Conservation (phyloP, 1,284 basidiomycete species). For the Moesziomyces globuligerus region DNA sequence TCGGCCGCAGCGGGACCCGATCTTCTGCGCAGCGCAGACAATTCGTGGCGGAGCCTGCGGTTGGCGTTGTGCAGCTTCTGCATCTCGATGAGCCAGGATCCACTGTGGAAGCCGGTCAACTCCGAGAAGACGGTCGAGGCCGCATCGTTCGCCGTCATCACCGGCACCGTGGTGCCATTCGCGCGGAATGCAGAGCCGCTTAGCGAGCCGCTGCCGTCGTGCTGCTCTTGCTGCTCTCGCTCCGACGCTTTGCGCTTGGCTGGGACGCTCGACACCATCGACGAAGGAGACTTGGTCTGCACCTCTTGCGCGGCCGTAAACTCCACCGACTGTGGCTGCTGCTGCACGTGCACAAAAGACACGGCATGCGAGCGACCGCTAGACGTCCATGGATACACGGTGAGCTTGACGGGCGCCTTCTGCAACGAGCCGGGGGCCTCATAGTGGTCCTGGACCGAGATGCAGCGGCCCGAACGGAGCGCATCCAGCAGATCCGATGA, state of each 20-base stretch:
- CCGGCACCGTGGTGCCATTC: slow-evolving; percentile 16
- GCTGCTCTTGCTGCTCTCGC: slow-evolving; percentile 3
- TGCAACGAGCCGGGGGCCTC: slow-evolving; percentile 7
- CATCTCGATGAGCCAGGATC: slow-evolving; percentile 49
- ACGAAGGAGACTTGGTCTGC: neutral
- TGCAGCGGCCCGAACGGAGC: slow-evolving; percentile 32
- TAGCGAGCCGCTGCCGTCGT: slow-evolving; percentile 25
- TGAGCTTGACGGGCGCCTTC: slow-evolving; percentile 38
- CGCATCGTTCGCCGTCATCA: slow-evolving; percentile 41
- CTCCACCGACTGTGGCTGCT: slow-evolving; percentile 1
- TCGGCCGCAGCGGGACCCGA: neutral
- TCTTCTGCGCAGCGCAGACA: slow-evolving; percentile 17
- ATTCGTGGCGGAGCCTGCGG: slow-evolving; percentile 25
- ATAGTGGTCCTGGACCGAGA: slow-evolving; percentile 46
- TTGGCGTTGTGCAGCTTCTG: slow-evolving; percentile 46
- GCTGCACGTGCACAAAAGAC: slow-evolving; percentile 46
- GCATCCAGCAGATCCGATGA: slow-evolving; percentile 46
- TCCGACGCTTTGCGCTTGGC: slow-evolving; percentile 33
- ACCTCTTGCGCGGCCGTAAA: neutral
- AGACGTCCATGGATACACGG: slow-evolving; percentile 51
- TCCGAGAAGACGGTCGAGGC: slow-evolving; percentile 40
- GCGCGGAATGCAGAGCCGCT: slow-evolving; percentile 10
- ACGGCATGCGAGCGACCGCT: slow-evolving; percentile 35
- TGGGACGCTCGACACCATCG: slow-evolving; percentile 1
- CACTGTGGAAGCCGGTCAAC: slow-evolving; percentile 39